phyloP scores from a whole-genome alignment of 192 early-diverging fungal genomes.

The Umbelopsis vinacea region DNA sequence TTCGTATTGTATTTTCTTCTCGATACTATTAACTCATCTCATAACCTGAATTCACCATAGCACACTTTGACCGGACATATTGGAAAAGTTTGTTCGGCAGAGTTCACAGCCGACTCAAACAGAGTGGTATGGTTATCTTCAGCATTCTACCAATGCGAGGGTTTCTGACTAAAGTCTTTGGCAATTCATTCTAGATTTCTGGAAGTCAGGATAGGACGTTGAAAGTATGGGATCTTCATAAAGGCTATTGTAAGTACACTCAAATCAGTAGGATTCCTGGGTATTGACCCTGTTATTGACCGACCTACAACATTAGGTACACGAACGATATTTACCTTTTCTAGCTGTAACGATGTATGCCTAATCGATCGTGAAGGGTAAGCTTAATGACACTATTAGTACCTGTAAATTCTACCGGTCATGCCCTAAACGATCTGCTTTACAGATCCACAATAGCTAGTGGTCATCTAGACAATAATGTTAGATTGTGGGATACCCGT shows the following conservation, averaged over 20 bases:
- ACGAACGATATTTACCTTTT: conserved; percentile 90
- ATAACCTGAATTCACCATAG: conserved; percentile 39
- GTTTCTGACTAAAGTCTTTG: no score
- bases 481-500: conserved; percentile 90
- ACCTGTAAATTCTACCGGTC: no score
- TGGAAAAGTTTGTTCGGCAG: conserved; percentile 88
- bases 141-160: background rate
- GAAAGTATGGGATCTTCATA: conserved; percentile 93
- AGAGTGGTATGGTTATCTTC: conserved; percentile 62
- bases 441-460: conserved; percentile 77
- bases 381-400: background rate
- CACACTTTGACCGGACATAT: conserved; percentile 95
- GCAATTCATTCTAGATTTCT: conserved; percentile 56
- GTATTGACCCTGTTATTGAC: background rate
- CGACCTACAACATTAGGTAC: conserved; percentile 56
- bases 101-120: conserved; percentile 78
- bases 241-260: conserved; percentile 77
- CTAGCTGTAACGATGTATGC: conserved; percentile 92
- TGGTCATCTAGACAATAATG: conserved; percentile 93
- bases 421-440: background rate
- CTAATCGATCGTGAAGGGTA: conserved; percentile 78
- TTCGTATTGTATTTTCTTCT: background rate
- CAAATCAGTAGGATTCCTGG: background rate
- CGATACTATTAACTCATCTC: background rate
- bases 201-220: conserved; percentile 96